Conservation (phyloP, 495 filamentous ascomycete genomes). For the Chaetomidium leptoderma region DNA sequence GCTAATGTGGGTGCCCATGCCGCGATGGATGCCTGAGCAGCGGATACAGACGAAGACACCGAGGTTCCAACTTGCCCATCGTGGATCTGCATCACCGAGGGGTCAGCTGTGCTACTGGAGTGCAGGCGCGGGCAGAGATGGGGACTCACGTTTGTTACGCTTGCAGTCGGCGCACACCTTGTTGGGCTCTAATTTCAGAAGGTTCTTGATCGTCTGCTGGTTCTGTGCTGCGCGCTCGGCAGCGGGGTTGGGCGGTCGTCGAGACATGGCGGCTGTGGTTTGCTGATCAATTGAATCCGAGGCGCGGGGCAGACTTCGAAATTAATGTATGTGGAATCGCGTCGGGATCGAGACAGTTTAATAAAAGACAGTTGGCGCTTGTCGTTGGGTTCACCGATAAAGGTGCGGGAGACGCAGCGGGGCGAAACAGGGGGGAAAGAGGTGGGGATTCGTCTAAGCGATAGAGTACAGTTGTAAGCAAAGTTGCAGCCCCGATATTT, state of each 20-base stretch:
- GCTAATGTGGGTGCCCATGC: constrained; percentile 98
- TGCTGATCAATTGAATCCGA: no score
- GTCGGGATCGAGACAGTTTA: not conserved
- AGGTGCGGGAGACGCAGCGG: not conserved
- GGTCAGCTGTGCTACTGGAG: constrained; percentile 19
- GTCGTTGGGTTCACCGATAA: constrained; percentile 6
- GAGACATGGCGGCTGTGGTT: constrained; percentile 63
- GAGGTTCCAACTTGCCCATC: constrained; percentile 98
- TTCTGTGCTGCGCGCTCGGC: constrained; percentile 83
- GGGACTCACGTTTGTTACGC: constrained; percentile 82
- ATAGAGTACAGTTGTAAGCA: not conserved
- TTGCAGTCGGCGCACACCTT: constrained; percentile 98
- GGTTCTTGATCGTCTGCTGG: constrained; percentile 80
- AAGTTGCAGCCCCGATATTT: not conserved
- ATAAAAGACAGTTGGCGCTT: constrained; percentile 2
- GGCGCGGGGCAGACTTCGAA: no score
- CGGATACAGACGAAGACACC: constrained; percentile 96
- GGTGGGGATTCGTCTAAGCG: not conserved
- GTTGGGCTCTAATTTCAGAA: constrained; percentile 89
- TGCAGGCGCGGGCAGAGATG: not conserved
- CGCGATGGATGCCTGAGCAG: constrained; percentile 95
- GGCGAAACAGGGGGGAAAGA: not conserved
- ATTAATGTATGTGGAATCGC: no score
- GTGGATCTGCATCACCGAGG: constrained; percentile 59
- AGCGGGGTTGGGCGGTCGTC: constrained; percentile 67